Evolutionary conservation across 192 early-diverging fungal species (phyloP).

Genomic region (Chytriomyces hyalinus): DNA sequence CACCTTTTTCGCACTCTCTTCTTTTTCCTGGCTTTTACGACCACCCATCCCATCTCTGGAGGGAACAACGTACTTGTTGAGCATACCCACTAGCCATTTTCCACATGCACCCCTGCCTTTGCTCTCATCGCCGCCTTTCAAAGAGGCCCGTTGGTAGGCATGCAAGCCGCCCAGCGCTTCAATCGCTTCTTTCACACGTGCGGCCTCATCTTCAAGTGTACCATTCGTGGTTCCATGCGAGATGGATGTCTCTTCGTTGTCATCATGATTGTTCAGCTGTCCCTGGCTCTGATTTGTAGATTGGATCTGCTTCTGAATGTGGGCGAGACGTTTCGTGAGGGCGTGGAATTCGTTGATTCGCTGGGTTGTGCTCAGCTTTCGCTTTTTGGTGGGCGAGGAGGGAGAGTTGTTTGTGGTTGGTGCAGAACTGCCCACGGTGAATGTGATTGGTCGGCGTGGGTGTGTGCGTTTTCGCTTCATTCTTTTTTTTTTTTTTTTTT

Average conservation of each 20-base stretch:
- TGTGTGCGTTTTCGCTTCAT: too few relatives aligned
- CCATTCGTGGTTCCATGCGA: not conserved
- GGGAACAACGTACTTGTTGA: conserved; percentile 44
- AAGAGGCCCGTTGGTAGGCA: conserved; percentile 84
- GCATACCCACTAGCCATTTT: conserved; percentile 74
- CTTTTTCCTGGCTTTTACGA: not conserved
- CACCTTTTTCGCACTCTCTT: conserved; percentile 12
- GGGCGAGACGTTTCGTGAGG: conserved; percentile 76
- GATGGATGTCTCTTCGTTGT: too few relatives aligned
- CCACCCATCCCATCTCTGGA: not conserved
- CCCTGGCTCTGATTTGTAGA: not conserved
- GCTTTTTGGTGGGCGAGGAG: conserved; percentile 61
- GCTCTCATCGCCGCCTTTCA: conserved; percentile 77
- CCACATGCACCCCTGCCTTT: conserved; percentile 80
- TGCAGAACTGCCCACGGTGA: too few relatives aligned
- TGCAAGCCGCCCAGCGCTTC: conserved; percentile 83
- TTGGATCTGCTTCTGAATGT: conserved; percentile 19
- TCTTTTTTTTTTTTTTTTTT: too few relatives aligned
- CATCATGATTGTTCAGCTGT: not conserved
- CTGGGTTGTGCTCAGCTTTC: conserved; percentile 68
- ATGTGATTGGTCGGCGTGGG: too few relatives aligned
- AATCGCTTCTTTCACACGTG: conserved; percentile 36
- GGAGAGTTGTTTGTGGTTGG: too few relatives aligned
- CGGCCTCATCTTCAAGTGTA: not conserved
- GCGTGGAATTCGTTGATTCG: conserved; percentile 78